Conservation (phyloP, 805 yeast genomes). For the Yarrowia alimentaria region DNA sequence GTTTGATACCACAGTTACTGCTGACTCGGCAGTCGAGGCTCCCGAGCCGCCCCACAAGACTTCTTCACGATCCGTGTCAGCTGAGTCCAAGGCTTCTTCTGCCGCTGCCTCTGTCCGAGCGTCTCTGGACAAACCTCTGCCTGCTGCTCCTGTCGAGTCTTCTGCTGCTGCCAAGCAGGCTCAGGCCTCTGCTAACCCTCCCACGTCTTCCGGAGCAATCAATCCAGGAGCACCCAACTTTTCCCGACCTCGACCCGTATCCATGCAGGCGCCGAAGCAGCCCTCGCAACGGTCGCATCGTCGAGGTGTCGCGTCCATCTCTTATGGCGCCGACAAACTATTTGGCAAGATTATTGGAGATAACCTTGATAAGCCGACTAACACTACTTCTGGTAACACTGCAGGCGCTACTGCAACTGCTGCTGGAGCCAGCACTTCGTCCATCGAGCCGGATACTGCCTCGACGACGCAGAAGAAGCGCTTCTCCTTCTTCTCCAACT, state of each 20-base stretch:
- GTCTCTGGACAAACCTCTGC: constrained; percentile 4
- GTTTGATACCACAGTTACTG: too few relatives aligned
- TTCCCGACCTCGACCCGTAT: constrained; percentile 23
- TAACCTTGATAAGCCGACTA: constrained; percentile 15
- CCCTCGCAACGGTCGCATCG: constrained; percentile 31
- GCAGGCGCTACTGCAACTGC: too few relatives aligned
- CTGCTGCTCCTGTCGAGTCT: constrained; percentile 6
- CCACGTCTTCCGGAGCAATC: constrained; percentile 3
- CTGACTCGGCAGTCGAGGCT: too few relatives aligned
- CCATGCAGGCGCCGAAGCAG: constrained; percentile 26
- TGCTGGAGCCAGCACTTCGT: too few relatives aligned
- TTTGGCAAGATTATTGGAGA: constrained; percentile 34
- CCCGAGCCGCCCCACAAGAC: too few relatives aligned
- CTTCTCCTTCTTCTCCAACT: constrained; percentile 26
- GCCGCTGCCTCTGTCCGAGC: background rate
- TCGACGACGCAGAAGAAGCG: too few relatives aligned
- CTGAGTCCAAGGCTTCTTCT: background rate
- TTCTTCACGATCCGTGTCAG: background rate
- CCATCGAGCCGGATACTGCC: too few relatives aligned
- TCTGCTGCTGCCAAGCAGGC: too few relatives aligned
- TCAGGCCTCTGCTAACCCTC: background rate
- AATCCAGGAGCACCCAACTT: constrained; percentile 18
- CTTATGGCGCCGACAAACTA: constrained; percentile 35
- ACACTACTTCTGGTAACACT: too few relatives aligned
- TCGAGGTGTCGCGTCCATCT: constrained; percentile 34